phyloP scores from a whole-genome alignment of 352 stramenopile species.

The Phytophthora aleatoria region DNA sequence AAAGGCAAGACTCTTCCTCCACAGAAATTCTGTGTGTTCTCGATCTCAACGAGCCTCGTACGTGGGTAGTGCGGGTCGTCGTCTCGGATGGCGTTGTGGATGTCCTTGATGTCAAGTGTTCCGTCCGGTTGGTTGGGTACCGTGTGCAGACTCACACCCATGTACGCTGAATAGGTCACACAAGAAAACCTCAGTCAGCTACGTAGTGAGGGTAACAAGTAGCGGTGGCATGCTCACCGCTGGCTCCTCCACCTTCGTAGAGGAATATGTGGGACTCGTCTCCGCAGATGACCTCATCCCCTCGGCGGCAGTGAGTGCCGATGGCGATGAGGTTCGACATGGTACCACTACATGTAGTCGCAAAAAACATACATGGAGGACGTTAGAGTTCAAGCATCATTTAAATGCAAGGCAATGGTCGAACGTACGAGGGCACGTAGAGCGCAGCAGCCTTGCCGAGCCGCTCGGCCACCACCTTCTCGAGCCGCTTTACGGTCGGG shows the following conservation, averaged over 20 bases:
- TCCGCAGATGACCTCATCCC: slow-evolving; percentile 95
- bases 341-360: slow-evolving; percentile 74
- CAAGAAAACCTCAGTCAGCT: slow-evolving; percentile 6
- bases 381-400: neutral
- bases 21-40: slow-evolving; percentile 99
- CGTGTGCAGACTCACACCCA: slow-evolving; percentile 90
- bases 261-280: slow-evolving; percentile 96
- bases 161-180: slow-evolving; percentile 56
- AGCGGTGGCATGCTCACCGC: slow-evolving; percentile 43
- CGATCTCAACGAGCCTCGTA: slow-evolving; percentile 92
- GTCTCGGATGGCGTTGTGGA: slow-evolving; percentile 76
- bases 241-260: slow-evolving; percentile 94
- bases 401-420: neutral
- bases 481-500: slow-evolving; percentile 93
- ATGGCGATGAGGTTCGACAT: slow-evolving; percentile 98
- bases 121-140: slow-evolving; percentile 87
- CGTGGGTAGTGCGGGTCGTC: slow-evolving; percentile 84
- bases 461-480: slow-evolving; percentile 90
- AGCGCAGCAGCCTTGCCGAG: slow-evolving; percentile 95
- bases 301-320: slow-evolving; percentile 92
- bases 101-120: slow-evolving; percentile 82
- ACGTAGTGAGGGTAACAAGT: neutral
- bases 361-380: slow-evolving; percentile 3
- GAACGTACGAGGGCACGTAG: slow-evolving; percentile 93
- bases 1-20: slow-evolving; percentile 91